Conservation (phyloP, 1,139 yeast species). For the Debaryomyces subglobosus region DNA sequence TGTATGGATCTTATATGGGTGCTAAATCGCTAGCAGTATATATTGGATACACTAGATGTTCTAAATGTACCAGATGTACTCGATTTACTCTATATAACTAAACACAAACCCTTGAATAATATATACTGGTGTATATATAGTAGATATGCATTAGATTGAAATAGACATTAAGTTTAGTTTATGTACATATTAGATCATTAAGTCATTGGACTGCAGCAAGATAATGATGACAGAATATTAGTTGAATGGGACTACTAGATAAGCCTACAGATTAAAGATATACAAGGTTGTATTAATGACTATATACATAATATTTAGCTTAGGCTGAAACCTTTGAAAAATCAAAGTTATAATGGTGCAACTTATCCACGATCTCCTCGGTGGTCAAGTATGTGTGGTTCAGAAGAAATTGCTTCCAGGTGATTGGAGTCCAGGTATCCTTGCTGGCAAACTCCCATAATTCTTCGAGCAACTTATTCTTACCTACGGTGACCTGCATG, state of each 20-base stretch:
- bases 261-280: not conserved
- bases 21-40: not conserved
- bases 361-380: conserved; percentile 45
- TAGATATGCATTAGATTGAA: too few relatives aligned
- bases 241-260: not conserved
- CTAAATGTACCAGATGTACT: too few relatives aligned
- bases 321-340: conserved; percentile 30
- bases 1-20: not conserved
- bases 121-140: too few relatives aligned
- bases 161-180: too few relatives aligned
- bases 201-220: not conserved
- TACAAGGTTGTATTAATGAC: conserved; percentile 6
- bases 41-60: too few relatives aligned
- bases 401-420: conserved; percentile 47
- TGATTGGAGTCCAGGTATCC: conserved; percentile 47
- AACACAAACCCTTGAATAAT: too few relatives aligned
- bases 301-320: conserved; percentile 5
- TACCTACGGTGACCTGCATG: conserved; percentile 59
- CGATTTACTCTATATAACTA: too few relatives aligned
- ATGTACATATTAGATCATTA: too few relatives aligned
- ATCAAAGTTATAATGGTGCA: conserved; percentile 39
- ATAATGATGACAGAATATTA: not conserved
- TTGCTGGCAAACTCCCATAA: conserved; percentile 57
- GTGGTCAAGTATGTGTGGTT: conserved; percentile 42
- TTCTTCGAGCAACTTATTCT: conserved; percentile 57